Percentiles rank a stretch among this genome's conserved stretches.
Evolutionary conservation across 2,329 filamentous ascomycete species (phyloP).

Genomic region (Fusarium cicatricum): DNA sequence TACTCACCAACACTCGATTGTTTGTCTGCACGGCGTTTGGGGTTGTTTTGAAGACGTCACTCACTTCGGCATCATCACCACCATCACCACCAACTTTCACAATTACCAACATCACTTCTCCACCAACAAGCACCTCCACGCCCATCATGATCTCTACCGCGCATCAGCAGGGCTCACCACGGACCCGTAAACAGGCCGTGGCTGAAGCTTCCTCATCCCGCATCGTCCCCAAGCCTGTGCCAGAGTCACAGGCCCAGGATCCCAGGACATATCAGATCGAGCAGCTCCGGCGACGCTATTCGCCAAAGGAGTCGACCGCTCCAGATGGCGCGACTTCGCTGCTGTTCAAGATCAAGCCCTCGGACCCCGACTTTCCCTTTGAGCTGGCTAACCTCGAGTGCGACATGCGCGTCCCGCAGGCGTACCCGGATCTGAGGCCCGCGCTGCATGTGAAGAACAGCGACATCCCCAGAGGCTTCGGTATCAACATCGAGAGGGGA

Average conservation of each 20-base stretch:
- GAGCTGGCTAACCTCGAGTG: conserved; percentile 75
- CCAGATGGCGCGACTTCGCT: conserved; percentile 63
- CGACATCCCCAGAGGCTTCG: conserved; percentile 74
- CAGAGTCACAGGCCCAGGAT: conserved; percentile 69
- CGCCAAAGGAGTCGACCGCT: conserved; percentile 54
- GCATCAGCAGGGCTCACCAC: conserved; percentile 40
- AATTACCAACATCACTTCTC: neutral
- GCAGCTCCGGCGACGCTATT: conserved; percentile 75
- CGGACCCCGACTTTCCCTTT: conserved; percentile 86
- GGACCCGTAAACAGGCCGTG: conserved; percentile 57
- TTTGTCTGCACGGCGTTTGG: conserved; percentile 23
- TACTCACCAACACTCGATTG: neutral
- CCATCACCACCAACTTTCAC: neutral
- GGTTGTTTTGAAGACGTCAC: conserved; percentile 5
- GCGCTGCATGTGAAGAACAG: conserved; percentile 71
- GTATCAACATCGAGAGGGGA: conserved; percentile 78
- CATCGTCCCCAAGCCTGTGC: conserved; percentile 71
- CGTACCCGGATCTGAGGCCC: conserved; percentile 68
- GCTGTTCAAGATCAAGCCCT: conserved; percentile 72
- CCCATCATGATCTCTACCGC: conserved; percentile 52
- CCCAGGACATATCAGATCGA: conserved; percentile 78
- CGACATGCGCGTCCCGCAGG: conserved; percentile 68
- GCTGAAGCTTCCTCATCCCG: conserved; percentile 54
- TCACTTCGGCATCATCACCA: conserved; percentile 4
- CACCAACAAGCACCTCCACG: conserved; percentile 6